These are phyloP conservation scores for Colletotrichum lupini DNA, from an alignment of 2,329 filamentous ascomycete species.

Conservation along the genomic window DNA sequence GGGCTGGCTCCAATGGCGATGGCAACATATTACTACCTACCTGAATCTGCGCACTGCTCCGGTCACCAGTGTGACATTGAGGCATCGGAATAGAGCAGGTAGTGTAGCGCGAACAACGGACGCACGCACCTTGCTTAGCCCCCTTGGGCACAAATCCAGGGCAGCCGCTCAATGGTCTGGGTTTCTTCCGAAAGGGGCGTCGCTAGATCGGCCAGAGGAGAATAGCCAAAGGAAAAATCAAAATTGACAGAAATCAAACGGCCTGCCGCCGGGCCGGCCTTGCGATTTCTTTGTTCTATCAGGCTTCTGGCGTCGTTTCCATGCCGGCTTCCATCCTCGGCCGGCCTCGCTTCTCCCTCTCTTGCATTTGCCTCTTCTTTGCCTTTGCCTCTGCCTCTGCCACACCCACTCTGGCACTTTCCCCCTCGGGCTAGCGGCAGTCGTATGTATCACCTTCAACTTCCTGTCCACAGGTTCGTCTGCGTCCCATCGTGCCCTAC, in stretches of 20 bases:
- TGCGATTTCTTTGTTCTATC: conserved; percentile 28
- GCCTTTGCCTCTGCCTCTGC: background rate
- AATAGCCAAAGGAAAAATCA: background rate
- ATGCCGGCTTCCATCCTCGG: conserved; percentile 13
- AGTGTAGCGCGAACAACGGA: background rate
- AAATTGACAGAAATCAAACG: conserved; percentile 16
- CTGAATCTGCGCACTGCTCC: conserved; percentile 7
- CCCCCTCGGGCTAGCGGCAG: background rate
- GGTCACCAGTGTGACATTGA: conserved; percentile 11
- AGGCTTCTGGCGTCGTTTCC: conserved; percentile 20
- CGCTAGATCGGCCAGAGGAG: background rate
- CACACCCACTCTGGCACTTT: background rate
- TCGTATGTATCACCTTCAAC: conserved; percentile 1
- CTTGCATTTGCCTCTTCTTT: background rate
- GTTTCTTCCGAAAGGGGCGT: background rate
- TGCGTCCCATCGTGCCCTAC: conserved; percentile 18
- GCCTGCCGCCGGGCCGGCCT: background rate
- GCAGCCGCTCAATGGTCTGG: background rate
- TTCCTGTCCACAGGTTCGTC: conserved; percentile 25
- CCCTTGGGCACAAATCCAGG: background rate
- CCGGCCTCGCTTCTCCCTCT: background rate
- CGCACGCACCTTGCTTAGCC: background rate
- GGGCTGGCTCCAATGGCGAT: background rate
- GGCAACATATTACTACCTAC: background rate
- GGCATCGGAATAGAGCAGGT: conserved; percentile 19